phyloP scores from a whole-genome alignment of 2,329 filamentous ascomycete species.

The Colletotrichum tabaci region DNA sequence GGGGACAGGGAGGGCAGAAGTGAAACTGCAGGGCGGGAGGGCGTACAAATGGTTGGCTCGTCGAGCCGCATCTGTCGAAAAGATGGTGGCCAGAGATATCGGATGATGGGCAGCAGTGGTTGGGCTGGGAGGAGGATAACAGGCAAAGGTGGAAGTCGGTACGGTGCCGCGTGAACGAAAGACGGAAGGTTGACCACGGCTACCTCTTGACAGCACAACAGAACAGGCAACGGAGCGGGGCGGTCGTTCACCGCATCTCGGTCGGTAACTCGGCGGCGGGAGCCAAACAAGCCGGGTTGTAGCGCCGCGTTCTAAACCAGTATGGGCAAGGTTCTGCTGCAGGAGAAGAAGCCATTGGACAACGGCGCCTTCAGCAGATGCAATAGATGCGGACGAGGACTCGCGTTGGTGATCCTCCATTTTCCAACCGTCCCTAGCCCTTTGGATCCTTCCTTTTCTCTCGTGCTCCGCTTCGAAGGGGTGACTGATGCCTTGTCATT shows the following conservation, averaged over 20 bases:
- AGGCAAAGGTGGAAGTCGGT: conserved; percentile 12
- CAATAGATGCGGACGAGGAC: conserved; percentile 21
- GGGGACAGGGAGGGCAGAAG: conserved; percentile 27
- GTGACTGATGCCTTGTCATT: neutral
- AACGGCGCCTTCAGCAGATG: conserved; percentile 28
- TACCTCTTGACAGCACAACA: neutral
- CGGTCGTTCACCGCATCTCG: conserved; percentile 41
- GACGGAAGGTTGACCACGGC: conserved; percentile 3
- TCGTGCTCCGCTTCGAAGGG: conserved; percentile 11
- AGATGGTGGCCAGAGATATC: conserved; percentile 28
- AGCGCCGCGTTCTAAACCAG: conserved; percentile 36
- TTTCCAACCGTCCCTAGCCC: conserved; percentile 13
- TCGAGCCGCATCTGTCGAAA: conserved; percentile 19
- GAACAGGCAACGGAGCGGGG: conserved; percentile 19
- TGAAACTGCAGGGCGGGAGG: conserved; percentile 36
- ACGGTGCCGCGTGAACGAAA: conserved; percentile 10
- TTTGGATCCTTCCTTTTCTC: neutral
- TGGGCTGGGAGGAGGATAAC: conserved; percentile 10
- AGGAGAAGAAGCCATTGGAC: conserved; percentile 31
- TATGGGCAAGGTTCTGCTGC: conserved; percentile 33
- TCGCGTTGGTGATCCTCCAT: conserved; percentile 29
- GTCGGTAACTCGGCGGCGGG: conserved; percentile 35
- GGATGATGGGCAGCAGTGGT: conserved; percentile 24
- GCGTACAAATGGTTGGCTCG: conserved; percentile 31
- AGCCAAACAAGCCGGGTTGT: conserved; percentile 32